phyloP scores from a whole-genome alignment of 257 asterid species.

The Asclepias syriaca region DNA sequence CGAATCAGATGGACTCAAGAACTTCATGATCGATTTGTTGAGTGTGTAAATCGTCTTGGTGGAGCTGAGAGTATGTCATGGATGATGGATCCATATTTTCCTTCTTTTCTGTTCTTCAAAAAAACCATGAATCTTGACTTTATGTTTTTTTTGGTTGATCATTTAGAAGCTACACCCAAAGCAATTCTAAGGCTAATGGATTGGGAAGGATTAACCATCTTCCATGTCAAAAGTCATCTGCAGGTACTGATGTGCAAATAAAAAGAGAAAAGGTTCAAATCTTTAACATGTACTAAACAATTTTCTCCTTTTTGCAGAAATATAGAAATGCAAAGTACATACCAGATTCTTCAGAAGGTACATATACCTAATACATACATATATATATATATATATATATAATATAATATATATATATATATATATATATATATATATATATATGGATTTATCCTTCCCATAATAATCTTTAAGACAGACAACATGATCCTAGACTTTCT shows the following conservation, averaged over 20 bases:
- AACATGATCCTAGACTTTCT: not conserved
- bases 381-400: not conserved
- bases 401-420: not conserved
- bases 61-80: constrained; percentile 80
- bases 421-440: too few relatives aligned
- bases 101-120: not conserved
- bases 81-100: constrained; percentile 4
- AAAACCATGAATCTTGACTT: constrained; percentile 4
- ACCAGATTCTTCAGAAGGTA: constrained; percentile 73
- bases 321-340: constrained; percentile 66
- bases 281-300: not conserved
- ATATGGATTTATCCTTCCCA: not conserved
- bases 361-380: too few relatives aligned
- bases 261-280: not conserved
- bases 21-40: constrained; percentile 80
- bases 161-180: constrained; percentile 89
- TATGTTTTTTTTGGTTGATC: constrained; percentile 3
- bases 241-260: constrained; percentile 43
- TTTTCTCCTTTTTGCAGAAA: constrained; percentile 37
- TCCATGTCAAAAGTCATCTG: constrained; percentile 93
- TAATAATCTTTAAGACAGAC: not conserved
- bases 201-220: constrained; percentile 72
- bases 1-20: constrained; percentile 90
- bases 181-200: constrained; percentile 83
- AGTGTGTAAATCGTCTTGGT: constrained; percentile 73